Evolutionary conservation across 2,329 filamentous ascomycete genomes (phyloP).

Genomic region (Ophiognomonia clavigignenti-juglandacearum): DNA sequence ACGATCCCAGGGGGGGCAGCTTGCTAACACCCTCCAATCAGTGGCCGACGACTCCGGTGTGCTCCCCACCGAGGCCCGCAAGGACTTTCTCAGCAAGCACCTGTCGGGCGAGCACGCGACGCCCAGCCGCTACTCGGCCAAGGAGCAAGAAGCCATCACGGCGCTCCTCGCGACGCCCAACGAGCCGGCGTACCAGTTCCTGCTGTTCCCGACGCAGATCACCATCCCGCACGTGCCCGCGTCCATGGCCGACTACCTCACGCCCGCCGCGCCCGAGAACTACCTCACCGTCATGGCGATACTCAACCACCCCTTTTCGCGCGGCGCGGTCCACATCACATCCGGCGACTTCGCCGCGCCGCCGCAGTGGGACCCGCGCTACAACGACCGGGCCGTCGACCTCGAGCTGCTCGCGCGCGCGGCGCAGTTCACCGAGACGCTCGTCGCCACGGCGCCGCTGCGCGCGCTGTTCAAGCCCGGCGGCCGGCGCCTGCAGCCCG

Average conservation of each 20-base stretch:
- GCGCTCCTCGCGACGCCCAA: neutral
- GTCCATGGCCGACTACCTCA: constrained; percentile 20
- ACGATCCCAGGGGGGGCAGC: too few species aligned
- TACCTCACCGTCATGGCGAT: constrained; percentile 48
- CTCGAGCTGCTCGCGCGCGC: constrained; percentile 36
- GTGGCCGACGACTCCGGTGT: constrained; percentile 2
- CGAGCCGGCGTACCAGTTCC: constrained; percentile 22
- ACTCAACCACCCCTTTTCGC: constrained; percentile 52
- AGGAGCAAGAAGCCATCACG: neutral
- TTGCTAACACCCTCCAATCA: neutral
- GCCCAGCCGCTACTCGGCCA: neutral
- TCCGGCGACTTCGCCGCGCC: constrained; percentile 34
- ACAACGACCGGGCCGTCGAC: constrained; percentile 44
- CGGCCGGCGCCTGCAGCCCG: constrained; percentile 15
- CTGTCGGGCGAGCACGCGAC: neutral
- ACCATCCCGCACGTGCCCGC: constrained; percentile 18
- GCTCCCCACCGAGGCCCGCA: neutral
- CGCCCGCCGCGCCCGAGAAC: constrained; percentile 30
- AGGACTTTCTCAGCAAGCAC: neutral
- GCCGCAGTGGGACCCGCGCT: constrained; percentile 48
- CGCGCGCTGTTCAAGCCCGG: constrained; percentile 29
- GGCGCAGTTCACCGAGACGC: constrained; percentile 33
- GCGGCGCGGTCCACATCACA: constrained; percentile 50
- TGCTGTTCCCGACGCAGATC: constrained; percentile 22
- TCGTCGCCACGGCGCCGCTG: constrained; percentile 33